Percentiles rank a stretch among this genome's conserved stretches.
Evolutionary conservation across 345 rosid genomes (phyloP).

Genomic region (Linum trigynum): DNA sequence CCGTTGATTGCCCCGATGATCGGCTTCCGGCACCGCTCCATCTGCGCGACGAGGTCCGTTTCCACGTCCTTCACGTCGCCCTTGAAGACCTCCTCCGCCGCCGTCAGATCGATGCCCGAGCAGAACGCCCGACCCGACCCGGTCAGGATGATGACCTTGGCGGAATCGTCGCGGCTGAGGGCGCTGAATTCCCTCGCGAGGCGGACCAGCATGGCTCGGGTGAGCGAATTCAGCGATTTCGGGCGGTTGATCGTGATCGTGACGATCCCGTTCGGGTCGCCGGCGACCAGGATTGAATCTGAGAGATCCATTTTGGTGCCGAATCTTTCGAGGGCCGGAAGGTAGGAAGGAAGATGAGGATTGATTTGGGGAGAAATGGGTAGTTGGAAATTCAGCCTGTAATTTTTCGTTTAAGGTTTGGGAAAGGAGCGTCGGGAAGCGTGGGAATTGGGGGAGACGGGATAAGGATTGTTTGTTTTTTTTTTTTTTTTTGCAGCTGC

Average conservation of each 20-base stretch:
- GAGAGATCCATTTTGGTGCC: slow-evolving; percentile 25
- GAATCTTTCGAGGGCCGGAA: background rate
- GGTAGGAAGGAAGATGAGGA: background rate
- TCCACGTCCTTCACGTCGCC: slow-evolving; percentile 87
- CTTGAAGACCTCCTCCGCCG: slow-evolving; percentile 80
- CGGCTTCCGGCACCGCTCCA: slow-evolving; percentile 72
- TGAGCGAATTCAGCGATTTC: slow-evolving; percentile 73
- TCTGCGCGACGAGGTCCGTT: slow-evolving; percentile 58
- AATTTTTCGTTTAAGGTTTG: too few relatives aligned
- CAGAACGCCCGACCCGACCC: slow-evolving; percentile 86
- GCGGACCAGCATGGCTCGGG: slow-evolving; percentile 60
- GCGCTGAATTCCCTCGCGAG: slow-evolving; percentile 56
- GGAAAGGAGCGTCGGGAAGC: too few relatives aligned
- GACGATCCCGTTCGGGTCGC: slow-evolving; percentile 55
- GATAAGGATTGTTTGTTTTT: too few relatives aligned
- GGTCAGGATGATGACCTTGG: slow-evolving; percentile 51
- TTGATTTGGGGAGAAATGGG: too few relatives aligned
- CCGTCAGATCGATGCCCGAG: slow-evolving; percentile 80
- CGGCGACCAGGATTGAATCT: slow-evolving; percentile 44
- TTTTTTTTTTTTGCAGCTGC: too few relatives aligned
- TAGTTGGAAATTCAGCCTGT: too few relatives aligned
- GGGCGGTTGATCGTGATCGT: slow-evolving; percentile 82
- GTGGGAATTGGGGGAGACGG: too few relatives aligned
- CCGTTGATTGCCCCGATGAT: slow-evolving; percentile 86
- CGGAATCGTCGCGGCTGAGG: slow-evolving; percentile 44